These are phyloP conservation scores for Suhomyces bokatorum DNA, from an alignment of 1,139 yeast species.

Conservation along the genomic window DNA sequence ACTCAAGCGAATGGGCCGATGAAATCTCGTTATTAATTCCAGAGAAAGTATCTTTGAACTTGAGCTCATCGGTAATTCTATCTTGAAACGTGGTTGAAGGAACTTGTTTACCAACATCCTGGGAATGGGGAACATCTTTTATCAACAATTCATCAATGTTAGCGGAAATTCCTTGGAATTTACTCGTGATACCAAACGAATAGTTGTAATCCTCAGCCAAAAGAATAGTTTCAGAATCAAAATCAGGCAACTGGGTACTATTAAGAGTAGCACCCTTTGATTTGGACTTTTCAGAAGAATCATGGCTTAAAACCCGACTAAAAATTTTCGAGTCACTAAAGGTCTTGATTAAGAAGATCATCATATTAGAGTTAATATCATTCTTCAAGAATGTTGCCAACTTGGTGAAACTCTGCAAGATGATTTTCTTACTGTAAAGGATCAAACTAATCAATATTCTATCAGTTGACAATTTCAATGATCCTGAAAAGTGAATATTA, in stretches of 20 bases:
- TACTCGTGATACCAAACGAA: constrained; percentile 44
- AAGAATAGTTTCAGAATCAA: constrained; percentile 22
- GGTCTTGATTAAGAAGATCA: constrained; percentile 39
- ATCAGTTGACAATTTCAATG: constrained; percentile 28
- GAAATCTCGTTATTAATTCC: neutral
- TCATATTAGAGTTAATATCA: constrained; percentile 45
- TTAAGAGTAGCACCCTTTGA: constrained; percentile 17
- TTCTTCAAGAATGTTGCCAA: constrained; percentile 33
- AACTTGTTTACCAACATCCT: neutral
- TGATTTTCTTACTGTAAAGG: constrained; percentile 36
- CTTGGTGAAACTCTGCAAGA: constrained; percentile 35
- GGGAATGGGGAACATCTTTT: constrained; percentile 11
- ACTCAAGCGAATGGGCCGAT: constrained; percentile 7
- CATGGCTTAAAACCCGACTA: constrained; percentile 23
- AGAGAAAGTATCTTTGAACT: constrained; percentile 10
- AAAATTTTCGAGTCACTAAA: constrained; percentile 43
- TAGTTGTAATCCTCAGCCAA: constrained; percentile 39
- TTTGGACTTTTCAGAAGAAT: constrained; percentile 23
- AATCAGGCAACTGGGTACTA: constrained; percentile 23
- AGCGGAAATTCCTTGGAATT: constrained; percentile 22
- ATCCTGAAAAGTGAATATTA: constrained; percentile 34
- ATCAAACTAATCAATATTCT: constrained; percentile 35
- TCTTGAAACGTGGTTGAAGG: neutral
- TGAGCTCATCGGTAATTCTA: constrained; percentile 5
- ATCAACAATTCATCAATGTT: constrained; percentile 30